Percentiles rank a stretch among this genome's conserved stretches.
These are phyloP conservation scores for Ceratorhiza oryzae-sativae DNA, from an alignment of 1,284 basidiomycete species.

Conservation along the genomic window DNA sequence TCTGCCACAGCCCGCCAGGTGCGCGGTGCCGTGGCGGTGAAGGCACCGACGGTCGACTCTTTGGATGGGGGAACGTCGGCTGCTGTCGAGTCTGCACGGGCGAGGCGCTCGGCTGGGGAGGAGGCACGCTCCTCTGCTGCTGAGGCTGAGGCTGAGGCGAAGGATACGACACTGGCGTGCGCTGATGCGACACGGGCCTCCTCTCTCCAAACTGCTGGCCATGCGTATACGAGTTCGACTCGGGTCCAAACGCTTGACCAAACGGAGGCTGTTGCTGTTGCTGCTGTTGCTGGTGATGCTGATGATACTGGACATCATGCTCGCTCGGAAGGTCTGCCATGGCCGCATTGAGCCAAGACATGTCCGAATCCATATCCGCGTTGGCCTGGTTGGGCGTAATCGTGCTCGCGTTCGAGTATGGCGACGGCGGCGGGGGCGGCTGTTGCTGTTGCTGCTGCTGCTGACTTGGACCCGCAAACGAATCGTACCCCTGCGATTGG, in stretches of 20 bases:
- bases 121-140: conserved; percentile 9
- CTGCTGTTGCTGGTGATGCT: not conserved
- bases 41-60: not conserved
- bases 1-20: conserved; percentile 18
- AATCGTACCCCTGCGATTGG: conserved; percentile 14
- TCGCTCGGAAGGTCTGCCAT: conserved; percentile 35
- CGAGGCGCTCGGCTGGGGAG: not conserved
- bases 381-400: not conserved
- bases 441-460: not conserved
- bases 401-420: conserved; percentile 21
- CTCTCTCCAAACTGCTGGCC: not conserved
- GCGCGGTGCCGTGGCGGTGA: conserved; percentile 7
- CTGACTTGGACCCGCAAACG: not conserved
- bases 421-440: conserved; percentile 19
- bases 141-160: conserved; percentile 5
- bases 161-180: conserved; percentile 11
- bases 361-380: conserved; percentile 25
- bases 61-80: conserved; percentile 25
- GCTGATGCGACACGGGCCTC: conserved; percentile 33
- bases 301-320: conserved; percentile 18
- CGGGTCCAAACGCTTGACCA: not conserved
- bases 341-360: conserved; percentile 30
- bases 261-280: not conserved
- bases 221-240: not conserved
- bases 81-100: conserved; percentile 2